A percentile compares a stretch with the other conserved stretches of the same genome.
Conservation (phyloP, 345 rosid genomes). For the Kandelia obovata region DNA sequence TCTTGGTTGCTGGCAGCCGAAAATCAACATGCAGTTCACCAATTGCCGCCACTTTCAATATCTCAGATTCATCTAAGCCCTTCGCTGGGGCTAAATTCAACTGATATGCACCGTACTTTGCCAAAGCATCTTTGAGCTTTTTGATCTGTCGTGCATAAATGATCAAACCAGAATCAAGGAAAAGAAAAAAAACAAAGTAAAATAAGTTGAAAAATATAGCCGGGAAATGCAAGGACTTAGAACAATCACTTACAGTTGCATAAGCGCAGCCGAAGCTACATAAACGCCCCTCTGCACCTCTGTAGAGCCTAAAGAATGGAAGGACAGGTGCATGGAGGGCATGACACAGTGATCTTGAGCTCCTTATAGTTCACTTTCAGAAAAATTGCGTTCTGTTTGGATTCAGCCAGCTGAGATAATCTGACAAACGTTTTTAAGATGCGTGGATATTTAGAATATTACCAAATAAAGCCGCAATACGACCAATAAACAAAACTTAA, state of each 20-base stretch:
- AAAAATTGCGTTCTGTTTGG: conserved; percentile 52
- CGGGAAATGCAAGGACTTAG: no score
- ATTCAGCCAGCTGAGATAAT: conserved; percentile 72
- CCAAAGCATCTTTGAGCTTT: conserved; percentile 63
- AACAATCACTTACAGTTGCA: conserved; percentile 17
- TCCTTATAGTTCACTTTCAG: conserved; percentile 72
- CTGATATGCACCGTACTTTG: conserved; percentile 42
- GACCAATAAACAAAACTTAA: neutral
- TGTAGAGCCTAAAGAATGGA: conserved; percentile 74
- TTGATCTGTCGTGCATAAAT: conserved; percentile 41
- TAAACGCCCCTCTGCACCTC: conserved; percentile 63
- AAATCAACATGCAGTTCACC: conserved; percentile 28
- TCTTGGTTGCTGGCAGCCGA: neutral
- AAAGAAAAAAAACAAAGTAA: neutral
- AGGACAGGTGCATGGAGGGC: conserved; percentile 62
- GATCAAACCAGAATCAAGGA: neutral
- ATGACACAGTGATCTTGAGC: conserved; percentile 53
- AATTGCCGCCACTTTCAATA: conserved; percentile 25
- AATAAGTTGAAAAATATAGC: neutral
- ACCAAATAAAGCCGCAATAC: neutral
- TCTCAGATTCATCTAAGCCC: conserved; percentile 49
- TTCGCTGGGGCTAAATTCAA: conserved; percentile 46
- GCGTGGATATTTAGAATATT: neutral
- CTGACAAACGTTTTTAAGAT: conserved; percentile 27
- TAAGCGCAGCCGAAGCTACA: conserved; percentile 51